Conservation (phyloP, 129 eudicot genomes). For the Lactuca saligna region DNA sequence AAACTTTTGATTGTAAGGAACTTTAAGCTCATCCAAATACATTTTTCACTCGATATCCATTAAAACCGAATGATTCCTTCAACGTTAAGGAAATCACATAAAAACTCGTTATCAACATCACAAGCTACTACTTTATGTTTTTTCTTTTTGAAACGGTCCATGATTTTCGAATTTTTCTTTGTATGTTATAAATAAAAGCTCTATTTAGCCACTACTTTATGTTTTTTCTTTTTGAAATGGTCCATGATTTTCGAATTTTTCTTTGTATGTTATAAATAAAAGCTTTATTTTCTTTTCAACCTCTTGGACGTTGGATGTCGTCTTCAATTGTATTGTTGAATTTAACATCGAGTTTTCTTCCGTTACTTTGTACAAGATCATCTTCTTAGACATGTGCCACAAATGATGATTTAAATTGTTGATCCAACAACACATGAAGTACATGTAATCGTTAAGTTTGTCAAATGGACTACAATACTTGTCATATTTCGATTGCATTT, state of each 20-base stretch:
- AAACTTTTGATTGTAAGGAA: not conserved
- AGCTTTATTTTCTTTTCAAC: not conserved
- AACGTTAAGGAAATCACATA: not conserved
- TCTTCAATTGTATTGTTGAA: not conserved
- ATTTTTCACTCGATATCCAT: not conserved
- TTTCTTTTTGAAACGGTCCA: not conserved
- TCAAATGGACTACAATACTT: not conserved
- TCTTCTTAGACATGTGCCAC: not conserved
- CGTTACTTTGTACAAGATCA: not conserved
- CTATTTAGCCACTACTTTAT: not conserved
- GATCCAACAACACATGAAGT: not conserved
- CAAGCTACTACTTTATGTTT: not conserved
- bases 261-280: not conserved
- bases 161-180: not conserved
- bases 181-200: not conserved
- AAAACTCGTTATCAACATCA: not conserved
- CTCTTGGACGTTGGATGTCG: not conserved
- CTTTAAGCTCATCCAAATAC: not conserved
- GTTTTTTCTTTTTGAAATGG: not conserved
- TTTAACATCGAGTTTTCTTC: not conserved
- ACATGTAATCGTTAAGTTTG: not conserved
- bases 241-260: not conserved
- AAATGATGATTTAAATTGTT: not conserved
- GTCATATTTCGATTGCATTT: not conserved
- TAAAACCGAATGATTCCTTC: not conserved